Base-by-base conservation (phyloP, 352 stramenopile species). In the Halophytophthora batemanensis region DNA sequence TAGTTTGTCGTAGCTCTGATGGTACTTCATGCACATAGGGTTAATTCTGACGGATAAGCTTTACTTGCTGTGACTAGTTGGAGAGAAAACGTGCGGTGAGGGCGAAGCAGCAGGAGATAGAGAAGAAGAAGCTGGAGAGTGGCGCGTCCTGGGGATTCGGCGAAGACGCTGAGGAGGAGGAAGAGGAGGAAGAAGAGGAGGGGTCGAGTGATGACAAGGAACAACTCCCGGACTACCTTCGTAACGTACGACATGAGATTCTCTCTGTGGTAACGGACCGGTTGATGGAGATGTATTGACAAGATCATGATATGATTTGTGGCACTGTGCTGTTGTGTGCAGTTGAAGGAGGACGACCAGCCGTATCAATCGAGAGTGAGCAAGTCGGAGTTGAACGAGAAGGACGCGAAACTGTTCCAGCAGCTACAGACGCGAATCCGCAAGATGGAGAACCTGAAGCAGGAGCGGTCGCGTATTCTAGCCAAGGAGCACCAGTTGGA, bases 361-460 rank as follows among this genome's bases (percentile, higher is more conserved):
- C 54, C 71, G 48, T 88, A 83, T 59, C 65, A 70, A 61, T 86
- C 79, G 31, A 77, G 67, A 40, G 50, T 90, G 33, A 64, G 60
- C 23, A 45, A 61, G 40, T 45, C 51, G 8, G 61, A 84, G 13
- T 47, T 91, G 21, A 80, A 64, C 40, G 71, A 71, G 12, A 91
- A 93, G 50, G 83, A 95, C 45, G 61, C 75, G 21, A 79, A 87
- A 56, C 47, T 94, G 15, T 94, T 91, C 51, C 56, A 87, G 50
- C 81, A 90, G 49, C 53, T 96, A 12, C 77, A 93, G 55, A 68
- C 64, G 12, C 82, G 83, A 15, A 84, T 94, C n/a, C 51, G 58
- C 6, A 96, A 96, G 59, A 81, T 95, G 68, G 73, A 89, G 37
- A 89, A 95, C 39, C 51, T 94, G 2, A 72, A 87, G 46, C 47